phyloP scores from a whole-genome alignment of 2,329 filamentous ascomycete species.

The Macroventuria anomochaeta region DNA sequence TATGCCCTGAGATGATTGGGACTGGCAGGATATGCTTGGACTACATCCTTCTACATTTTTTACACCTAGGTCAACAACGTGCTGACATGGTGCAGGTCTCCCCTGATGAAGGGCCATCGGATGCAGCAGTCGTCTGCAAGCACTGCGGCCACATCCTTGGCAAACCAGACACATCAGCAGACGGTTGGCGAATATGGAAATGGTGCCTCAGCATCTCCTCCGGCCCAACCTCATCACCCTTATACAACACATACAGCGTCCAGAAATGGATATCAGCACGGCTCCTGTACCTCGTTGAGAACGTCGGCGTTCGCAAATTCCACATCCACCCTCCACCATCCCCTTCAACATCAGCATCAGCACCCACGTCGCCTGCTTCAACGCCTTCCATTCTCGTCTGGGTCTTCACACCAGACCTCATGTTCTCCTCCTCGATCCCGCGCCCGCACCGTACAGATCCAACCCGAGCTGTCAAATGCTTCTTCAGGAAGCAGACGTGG shows the following conservation, averaged over 20 bases:
- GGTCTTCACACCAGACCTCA: constrained; percentile 67
- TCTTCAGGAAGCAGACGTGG: constrained; percentile 54
- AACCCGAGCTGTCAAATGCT: constrained; percentile 63
- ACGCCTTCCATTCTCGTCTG: constrained; percentile 55
- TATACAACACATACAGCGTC: constrained; percentile 26
- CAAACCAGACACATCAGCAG: constrained; percentile 50
- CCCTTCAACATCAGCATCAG: not conserved
- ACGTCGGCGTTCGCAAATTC: constrained; percentile 63
- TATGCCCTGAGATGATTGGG: constrained; percentile 40
- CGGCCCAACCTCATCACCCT: constrained; percentile 9
- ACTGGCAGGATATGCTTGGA: constrained; percentile 42
- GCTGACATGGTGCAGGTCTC: not conserved
- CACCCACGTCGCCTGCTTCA: constrained; percentile 1
- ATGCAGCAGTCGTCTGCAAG: constrained; percentile 43
- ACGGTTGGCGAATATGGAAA: constrained; percentile 60
- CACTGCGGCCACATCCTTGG: constrained; percentile 49
- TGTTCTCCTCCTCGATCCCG: constrained; percentile 58
- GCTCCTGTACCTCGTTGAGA: constrained; percentile 63
- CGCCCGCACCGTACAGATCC: constrained; percentile 41
- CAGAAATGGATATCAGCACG: constrained; percentile 61
- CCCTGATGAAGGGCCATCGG: not conserved
- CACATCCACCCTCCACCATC: constrained; percentile 52
- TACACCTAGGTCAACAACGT: not conserved
- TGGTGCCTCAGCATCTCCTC: constrained; percentile 50
- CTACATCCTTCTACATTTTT: constrained; percentile 31